phyloP scores from a whole-genome alignment of 495 filamentous ascomycete species.

The Aspergillus ellipticus region DNA sequence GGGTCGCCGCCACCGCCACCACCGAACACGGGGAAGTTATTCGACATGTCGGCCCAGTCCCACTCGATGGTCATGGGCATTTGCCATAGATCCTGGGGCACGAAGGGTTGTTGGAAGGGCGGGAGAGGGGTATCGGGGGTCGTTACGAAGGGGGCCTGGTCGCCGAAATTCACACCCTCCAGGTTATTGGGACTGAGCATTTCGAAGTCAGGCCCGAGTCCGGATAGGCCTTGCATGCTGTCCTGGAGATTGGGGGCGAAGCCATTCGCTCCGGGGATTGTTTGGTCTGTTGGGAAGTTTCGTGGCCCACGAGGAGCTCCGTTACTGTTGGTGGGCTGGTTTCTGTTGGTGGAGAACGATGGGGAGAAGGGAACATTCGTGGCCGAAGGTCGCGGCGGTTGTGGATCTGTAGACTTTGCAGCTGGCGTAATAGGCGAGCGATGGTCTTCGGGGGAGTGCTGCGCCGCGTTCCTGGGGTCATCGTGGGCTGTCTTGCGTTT shows the following conservation, averaged over 20 bases:
- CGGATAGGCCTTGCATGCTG: slow-evolving; percentile 31
- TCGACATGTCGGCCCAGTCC: slow-evolving; percentile 90
- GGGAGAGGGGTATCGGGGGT: slow-evolving; percentile 39
- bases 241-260: slow-evolving; percentile 23
- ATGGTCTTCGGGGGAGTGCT: slow-evolving; percentile 22
- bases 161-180: slow-evolving; percentile 39
- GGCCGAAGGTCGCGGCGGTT: slow-evolving; percentile 17
- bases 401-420: slow-evolving; percentile 21
- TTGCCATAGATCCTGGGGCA: slow-evolving; percentile 96
- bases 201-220: slow-evolving; percentile 37
- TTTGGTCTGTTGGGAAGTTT: slow-evolving; percentile 27
- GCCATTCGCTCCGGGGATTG: slow-evolving; percentile 30
- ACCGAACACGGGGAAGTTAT: slow-evolving; percentile 47
- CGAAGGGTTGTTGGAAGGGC: slow-evolving; percentile 82
- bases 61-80: slow-evolving; percentile 96
- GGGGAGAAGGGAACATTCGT: slow-evolving; percentile 32
- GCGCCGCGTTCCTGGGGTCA: slow-evolving; percentile 21
- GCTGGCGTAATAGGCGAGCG: slow-evolving; percentile 22
- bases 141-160: slow-evolving; percentile 35
- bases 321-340: slow-evolving; percentile 17
- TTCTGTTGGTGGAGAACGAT: slow-evolving; percentile 27
- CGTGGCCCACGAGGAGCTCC: slow-evolving; percentile 26
- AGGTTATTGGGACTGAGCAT: slow-evolving; percentile 41
- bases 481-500: slow-evolving; percentile 70
- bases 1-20: slow-evolving; percentile 6